Base-by-base conservation (phyloP, 23 red algal genomes). In the Cyanidioschyzon merolae region DNA sequence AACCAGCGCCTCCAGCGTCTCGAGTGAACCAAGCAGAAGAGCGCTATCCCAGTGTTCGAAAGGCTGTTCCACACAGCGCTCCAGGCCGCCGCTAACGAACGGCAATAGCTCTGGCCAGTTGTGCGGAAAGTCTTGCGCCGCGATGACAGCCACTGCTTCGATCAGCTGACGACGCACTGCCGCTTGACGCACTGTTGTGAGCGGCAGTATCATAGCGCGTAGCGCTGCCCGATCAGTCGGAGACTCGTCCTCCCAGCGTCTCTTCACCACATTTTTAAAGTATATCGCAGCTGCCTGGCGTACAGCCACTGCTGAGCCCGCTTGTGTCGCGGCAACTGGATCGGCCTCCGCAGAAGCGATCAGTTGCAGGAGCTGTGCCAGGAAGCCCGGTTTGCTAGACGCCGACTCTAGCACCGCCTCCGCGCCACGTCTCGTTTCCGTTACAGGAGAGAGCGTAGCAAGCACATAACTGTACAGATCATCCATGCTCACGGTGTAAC, bases 61-160 rank as follows among this genome's bases (percentile, higher is more conserved):
- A 29, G 77, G 45, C 39, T 79, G 68, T 24, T 77, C 50, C 27
- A 41, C 50, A 32, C 76, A 45, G 1, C 77, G 79, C 0, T 75
- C 38, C 37, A 95, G 39, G 57, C 58, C 76, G 24, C 36, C 41
- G 31, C 58, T 74, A 21, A 98, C 76, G 58, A 80, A 54, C 31
- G 94, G 84, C 50, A 98, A 76, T 1, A 98, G 85, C 24, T 91
- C 34, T 26, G 85, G 88, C 94, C 94, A 98, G 51, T 76, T 76
- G 2, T 82, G 68, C 1, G 88, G 88, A 45, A 88, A 90, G 39
- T 98, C 94, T 37, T 80, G 76, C 40, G 88, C 94, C 21, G 86
- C 86, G 31, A 92, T 57, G 1, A 86, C 79, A 0, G 84, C 77
- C 18, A 98, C 18, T 3, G 81, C 87, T 58, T 98, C 76, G 37